phyloP scores from a whole-genome alignment of 2,329 filamentous ascomycete genomes.

The Chaetomium olivaceum region DNA sequence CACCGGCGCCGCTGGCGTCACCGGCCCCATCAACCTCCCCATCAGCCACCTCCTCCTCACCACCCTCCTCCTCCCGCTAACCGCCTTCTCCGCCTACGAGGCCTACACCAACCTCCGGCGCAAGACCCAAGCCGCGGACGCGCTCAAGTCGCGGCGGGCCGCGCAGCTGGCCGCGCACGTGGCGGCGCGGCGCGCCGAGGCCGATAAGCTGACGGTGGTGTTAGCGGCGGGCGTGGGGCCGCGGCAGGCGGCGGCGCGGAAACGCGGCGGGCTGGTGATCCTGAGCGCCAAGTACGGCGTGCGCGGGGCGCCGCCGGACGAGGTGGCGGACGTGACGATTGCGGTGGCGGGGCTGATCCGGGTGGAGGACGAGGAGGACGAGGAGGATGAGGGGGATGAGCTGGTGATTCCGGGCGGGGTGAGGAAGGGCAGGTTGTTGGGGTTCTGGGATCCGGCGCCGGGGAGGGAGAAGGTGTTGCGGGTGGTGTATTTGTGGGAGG shows the following conservation, averaged over 20 bases:
- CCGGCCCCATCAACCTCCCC: constrained; percentile 18
- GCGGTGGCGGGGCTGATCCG: constrained; percentile 48
- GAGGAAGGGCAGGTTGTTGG: constrained; percentile 47
- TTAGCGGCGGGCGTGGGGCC: constrained; percentile 45
- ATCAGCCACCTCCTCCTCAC: constrained; percentile 41
- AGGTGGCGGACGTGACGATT: constrained; percentile 53
- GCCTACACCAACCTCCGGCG: constrained; percentile 32
- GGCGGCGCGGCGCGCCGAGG: constrained; percentile 44
- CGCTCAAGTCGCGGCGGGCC: background rate
- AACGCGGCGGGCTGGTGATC: constrained; percentile 49
- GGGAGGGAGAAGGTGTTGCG: constrained; percentile 46
- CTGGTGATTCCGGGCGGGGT: constrained; percentile 45
- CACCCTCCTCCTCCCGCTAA: constrained; percentile 43
- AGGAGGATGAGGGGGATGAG: constrained; percentile 18
- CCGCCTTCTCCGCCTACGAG: constrained; percentile 43
- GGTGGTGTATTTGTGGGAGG: constrained; percentile 47
- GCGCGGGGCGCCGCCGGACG: constrained; percentile 39
- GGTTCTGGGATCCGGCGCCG: constrained; percentile 55
- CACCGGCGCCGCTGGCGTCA: constrained; percentile 22
- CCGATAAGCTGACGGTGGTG: constrained; percentile 48
- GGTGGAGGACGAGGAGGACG: constrained; percentile 29
- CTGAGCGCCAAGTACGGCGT: constrained; percentile 52
- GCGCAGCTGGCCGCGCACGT: constrained; percentile 34
- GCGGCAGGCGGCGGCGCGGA: constrained; percentile 40
- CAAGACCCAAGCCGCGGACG: background rate